A percentile compares a stretch with the other conserved stretches of the same genome.
These are phyloP conservation scores for Boletus reticuloceps DNA, from an alignment of 768 basidiomycete species.

Conservation along the genomic window DNA sequence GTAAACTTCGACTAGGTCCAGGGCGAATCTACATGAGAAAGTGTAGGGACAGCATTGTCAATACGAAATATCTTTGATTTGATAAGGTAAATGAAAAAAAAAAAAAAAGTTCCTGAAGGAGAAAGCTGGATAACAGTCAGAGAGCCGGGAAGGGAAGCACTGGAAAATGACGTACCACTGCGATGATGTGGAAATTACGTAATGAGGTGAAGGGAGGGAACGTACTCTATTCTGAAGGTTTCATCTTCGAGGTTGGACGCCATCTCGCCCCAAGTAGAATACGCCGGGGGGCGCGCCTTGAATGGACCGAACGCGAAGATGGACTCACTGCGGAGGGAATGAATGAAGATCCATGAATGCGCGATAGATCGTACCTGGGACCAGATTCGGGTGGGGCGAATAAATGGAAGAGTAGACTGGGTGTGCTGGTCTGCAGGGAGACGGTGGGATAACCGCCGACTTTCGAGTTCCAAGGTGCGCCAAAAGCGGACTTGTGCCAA, in stretches of 20 bases:
- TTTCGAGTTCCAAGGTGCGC: conserved; percentile 30
- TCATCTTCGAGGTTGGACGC: conserved; percentile 73
- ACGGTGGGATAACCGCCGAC: conserved; percentile 43
- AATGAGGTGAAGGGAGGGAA: conserved; percentile 35
- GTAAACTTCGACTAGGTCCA: conserved; percentile 92
- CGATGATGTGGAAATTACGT: conserved; percentile 29
- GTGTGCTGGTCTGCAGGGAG: conserved; percentile 57
- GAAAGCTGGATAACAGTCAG: conserved; percentile 19
- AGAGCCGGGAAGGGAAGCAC: conserved; percentile 16
- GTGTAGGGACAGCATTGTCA: too few species aligned
- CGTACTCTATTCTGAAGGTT: conserved; percentile 79
- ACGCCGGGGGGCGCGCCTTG: conserved; percentile 44
- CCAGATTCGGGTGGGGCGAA: conserved; percentile 72
- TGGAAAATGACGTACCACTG: conserved; percentile 22
- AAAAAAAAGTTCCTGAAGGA: conserved; percentile 3
- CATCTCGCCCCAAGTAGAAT: conserved; percentile 72
- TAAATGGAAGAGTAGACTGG: conserved; percentile 66
- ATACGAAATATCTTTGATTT: neutral
- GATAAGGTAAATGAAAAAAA: conserved; percentile 30
- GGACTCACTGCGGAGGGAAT: conserved; percentile 37
- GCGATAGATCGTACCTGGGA: conserved; percentile 31
- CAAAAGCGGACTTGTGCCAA: conserved; percentile 26
- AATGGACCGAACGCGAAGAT: conserved; percentile 28
- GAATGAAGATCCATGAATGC: conserved; percentile 14
- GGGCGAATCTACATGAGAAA: conserved; percentile 63